A percentile compares a stretch with the other conserved stretches of the same genome.
Conservation (phyloP, 2,329 filamentous ascomycete genomes). For the Fusarium keratoplasticum region DNA sequence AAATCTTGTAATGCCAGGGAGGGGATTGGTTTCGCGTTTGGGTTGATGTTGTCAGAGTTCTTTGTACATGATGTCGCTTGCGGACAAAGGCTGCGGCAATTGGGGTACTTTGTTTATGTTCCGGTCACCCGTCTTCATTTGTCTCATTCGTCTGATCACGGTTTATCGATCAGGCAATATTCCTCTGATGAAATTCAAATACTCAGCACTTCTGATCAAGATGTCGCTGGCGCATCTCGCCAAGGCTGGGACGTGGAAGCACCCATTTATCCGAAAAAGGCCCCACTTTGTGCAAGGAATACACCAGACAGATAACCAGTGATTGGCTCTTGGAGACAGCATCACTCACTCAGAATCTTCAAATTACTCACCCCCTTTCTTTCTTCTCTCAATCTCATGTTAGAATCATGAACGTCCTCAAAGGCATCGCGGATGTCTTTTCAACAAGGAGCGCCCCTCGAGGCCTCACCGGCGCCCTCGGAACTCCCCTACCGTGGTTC, state of each 20-base stretch:
- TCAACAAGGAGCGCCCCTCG: slow-evolving; percentile 8
- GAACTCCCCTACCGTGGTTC: neutral
- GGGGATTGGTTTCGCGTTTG: neutral
- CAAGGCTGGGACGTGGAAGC: neutral
- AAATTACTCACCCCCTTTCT: neutral
- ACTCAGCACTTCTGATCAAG: neutral
- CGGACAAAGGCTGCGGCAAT: neutral
- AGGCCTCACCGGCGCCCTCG: slow-evolving; percentile 10
- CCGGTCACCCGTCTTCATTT: neutral
- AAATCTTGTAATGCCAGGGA: neutral
- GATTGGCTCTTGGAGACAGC: neutral
- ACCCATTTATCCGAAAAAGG: neutral
- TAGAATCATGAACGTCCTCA: slow-evolving; percentile 26
- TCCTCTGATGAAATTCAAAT: neutral
- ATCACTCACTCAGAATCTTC: neutral
- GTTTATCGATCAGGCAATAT: neutral
- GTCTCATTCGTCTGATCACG: neutral
- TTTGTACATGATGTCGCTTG: neutral
- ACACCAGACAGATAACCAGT: neutral
- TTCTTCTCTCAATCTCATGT: neutral
- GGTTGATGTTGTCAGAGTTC: neutral
- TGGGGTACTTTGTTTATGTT: neutral
- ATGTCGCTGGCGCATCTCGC: neutral
- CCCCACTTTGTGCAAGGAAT: neutral
- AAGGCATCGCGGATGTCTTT: slow-evolving; percentile 27